Evolutionary conservation across 495 filamentous ascomycete genomes (phyloP), one percentile per base, ranked within the genome.

Genomic region (Daldinia loculata): DNA sequence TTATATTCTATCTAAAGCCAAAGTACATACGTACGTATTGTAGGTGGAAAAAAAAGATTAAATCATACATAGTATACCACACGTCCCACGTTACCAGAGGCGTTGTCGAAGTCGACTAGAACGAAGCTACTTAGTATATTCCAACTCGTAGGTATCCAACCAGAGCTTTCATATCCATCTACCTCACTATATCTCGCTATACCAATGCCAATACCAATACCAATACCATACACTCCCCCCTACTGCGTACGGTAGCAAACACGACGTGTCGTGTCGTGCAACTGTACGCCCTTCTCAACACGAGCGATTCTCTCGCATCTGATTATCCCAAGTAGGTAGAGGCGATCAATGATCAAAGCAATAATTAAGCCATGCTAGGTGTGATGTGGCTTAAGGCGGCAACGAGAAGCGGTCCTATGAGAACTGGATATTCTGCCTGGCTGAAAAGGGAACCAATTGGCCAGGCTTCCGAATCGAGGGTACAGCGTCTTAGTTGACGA

Each of bases 381-480:
- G 66, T 66, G 67, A 67, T 53, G 71, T 74, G 63, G 75, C 69
- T 75, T 68, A 75, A 52, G 72, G 75, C 75, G 63, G 66, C 72
- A 63, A 72, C 22, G 61, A 67, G 48, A 70, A 74, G 66, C 56
- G 72, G 66, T 43, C 72, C 62, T 70, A 72, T 73, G 22, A 70
- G 66, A 61, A 41, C n/a, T 41, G 15, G 38, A 61, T 41, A 50
- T 62, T 17, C 45, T 41, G 24, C 63, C 34, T 74, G 66, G 66
- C 61, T 74, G 71, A 71, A 69, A 56, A 69, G 24, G 63, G 66
- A 52, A 70, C 51, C 70, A 75, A 72, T 72, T 66, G 67, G 66
- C 63, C 60, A 72, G 67, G 17, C 41, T 63, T 69, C 69, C 62
- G 57, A 69, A 70, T 64, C 38, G 26, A 61, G 62, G 61, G n/a